Percentiles rank a stretch among this genome's conserved stretches.
Conservation (phyloP, 1,284 basidiomycete genomes). For the Rhodotorula sp. region DNA sequence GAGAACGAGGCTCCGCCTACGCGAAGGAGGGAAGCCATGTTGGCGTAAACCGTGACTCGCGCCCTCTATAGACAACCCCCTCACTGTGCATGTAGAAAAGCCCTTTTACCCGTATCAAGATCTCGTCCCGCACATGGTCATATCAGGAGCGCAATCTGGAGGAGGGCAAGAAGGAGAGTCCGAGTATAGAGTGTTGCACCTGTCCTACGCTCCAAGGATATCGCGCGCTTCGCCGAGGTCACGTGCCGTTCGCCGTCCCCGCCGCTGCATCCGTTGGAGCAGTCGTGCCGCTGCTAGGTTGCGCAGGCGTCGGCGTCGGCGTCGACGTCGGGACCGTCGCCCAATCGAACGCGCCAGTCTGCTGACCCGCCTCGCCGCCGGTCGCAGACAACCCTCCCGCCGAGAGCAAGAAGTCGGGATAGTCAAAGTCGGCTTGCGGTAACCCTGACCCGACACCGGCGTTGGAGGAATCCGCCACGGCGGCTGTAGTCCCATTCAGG, state of each 20-base stretch:
- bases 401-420: conserved; percentile 8
- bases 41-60: neutral
- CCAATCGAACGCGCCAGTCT: conserved; percentile 2
- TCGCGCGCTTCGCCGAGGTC: no score
- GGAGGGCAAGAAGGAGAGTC: no score
- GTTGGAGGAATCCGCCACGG: neutral
- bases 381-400: neutral
- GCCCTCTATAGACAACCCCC: no score
- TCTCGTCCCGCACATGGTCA: no score
- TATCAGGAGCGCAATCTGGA: no score
- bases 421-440: conserved; percentile 8
- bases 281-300: neutral
- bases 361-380: neutral
- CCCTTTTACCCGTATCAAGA: no score
- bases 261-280: no score
- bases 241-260: no score
- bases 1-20: conserved; percentile 10
- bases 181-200: no score
- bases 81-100: no score
- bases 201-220: no score
- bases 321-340: neutral
- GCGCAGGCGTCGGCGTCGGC: neutral
- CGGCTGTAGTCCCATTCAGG: neutral
- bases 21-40: conserved; percentile 6
- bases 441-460: neutral